These are phyloP conservation scores for Glycine tomentella DNA, from an alignment of 306 rosid species.

Conservation along the genomic window DNA sequence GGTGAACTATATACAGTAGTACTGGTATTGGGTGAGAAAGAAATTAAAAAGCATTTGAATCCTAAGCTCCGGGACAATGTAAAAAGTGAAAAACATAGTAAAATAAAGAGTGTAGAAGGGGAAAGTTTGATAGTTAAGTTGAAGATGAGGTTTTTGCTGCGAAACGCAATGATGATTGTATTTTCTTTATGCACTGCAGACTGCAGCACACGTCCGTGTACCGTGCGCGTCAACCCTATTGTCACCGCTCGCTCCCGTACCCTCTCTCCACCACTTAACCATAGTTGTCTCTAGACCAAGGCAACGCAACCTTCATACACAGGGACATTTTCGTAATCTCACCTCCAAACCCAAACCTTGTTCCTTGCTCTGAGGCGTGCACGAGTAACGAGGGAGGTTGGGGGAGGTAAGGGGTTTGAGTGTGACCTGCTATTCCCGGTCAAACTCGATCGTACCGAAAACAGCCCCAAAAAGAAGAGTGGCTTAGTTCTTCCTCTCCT, in stretches of 20 bases:
- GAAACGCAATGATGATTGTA: conserved; percentile 55
- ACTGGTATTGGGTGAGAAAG: too few species aligned
- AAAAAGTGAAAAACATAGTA: conserved; percentile 28
- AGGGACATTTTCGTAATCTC: conserved; percentile 40
- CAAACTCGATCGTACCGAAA: conserved; percentile 45
- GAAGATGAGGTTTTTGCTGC: too few species aligned
- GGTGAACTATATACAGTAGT: too few species aligned
- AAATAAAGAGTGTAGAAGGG: not conserved
- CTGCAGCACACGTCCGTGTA: conserved; percentile 65
- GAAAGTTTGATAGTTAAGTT: conserved; percentile 28
- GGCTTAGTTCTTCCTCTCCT: not conserved
- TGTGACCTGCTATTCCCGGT: conserved; percentile 57
- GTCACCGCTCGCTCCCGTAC: conserved; percentile 47
- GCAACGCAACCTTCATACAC: too few species aligned
- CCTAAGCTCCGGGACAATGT: not conserved
- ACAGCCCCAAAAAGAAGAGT: conserved; percentile 18
- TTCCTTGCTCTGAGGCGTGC: not conserved
- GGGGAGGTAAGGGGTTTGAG: not conserved
- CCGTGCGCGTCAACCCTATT: conserved; percentile 66
- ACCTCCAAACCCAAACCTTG: too few species aligned
- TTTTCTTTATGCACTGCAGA: conserved; percentile 49
- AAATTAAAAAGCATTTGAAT: conserved; percentile 1
- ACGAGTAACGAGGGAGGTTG: conserved; percentile 24
- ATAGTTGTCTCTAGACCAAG: conserved; percentile 30
- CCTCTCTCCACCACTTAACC: conserved; percentile 21